These are phyloP conservation scores for Pseudogymnoascus sp. DNA, from an alignment of 2,329 filamentous ascomycete genomes.

Conservation along the genomic window DNA sequence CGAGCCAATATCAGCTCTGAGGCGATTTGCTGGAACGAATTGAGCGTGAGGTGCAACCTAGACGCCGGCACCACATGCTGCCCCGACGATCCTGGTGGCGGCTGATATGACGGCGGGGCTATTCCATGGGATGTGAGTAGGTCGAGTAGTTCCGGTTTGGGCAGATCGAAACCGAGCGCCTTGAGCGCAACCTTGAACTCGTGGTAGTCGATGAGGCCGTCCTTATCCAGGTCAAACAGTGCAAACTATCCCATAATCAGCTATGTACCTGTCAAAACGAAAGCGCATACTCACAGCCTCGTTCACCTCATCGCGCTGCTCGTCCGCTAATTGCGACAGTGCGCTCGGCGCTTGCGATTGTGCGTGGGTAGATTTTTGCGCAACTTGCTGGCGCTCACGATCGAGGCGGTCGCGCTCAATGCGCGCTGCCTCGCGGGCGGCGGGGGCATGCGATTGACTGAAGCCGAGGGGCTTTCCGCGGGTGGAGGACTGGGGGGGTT, in stretches of 20 bases:
- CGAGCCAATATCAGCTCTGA: slow-evolving; percentile 72
- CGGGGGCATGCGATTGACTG: slow-evolving; percentile 17
- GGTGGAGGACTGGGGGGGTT: slow-evolving; percentile 41
- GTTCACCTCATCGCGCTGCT: slow-evolving; percentile 87
- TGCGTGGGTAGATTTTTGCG: slow-evolving; percentile 20
- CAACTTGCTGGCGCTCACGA: slow-evolving; percentile 21
- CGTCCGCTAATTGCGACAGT: slow-evolving; percentile 58
- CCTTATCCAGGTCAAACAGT: slow-evolving; percentile 94
- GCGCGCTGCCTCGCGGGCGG: slow-evolving; percentile 31
- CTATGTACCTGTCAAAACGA: not conserved
- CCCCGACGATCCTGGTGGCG: slow-evolving; percentile 31
- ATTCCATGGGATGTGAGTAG: slow-evolving; percentile 77
- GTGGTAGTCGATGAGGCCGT: slow-evolving; percentile 91
- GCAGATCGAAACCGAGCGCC: slow-evolving; percentile 85
- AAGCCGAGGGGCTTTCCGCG: slow-evolving; percentile 31
- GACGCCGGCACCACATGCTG: slow-evolving; percentile 41
- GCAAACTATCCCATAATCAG: slow-evolving; percentile 57
- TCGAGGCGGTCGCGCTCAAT: slow-evolving; percentile 33
- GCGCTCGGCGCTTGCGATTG: slow-evolving; percentile 26
- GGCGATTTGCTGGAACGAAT: slow-evolving; percentile 69
- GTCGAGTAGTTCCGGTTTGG: slow-evolving; percentile 75
- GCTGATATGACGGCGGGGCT: slow-evolving; percentile 52
- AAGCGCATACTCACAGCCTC: slow-evolving; percentile 63
- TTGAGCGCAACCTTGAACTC: slow-evolving; percentile 96
- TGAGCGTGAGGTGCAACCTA: slow-evolving; percentile 51